These are phyloP conservation scores for Porodaedalea pini DNA, from an alignment of 1,284 basidiomycete genomes.

Conservation along the genomic window DNA sequence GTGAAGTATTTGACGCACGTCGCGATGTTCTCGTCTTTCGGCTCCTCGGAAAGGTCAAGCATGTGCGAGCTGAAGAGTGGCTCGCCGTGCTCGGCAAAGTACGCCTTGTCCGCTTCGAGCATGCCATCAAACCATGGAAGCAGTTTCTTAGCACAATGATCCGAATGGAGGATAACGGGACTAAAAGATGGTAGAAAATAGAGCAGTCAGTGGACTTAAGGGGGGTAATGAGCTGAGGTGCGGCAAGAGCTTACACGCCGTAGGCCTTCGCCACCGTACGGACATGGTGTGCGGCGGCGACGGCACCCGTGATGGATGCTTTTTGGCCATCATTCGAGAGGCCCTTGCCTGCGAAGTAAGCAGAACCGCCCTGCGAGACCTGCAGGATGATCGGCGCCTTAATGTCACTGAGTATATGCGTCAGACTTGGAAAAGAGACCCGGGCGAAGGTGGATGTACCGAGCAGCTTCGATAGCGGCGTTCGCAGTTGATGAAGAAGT, in stretches of 20 bases:
- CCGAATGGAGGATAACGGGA: constrained; percentile 97
- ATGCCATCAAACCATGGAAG: constrained; percentile 99
- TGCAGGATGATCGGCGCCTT: constrained; percentile 98
- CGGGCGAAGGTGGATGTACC: constrained; percentile 39
- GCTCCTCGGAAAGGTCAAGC: constrained; percentile 98
- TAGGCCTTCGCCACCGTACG: constrained; percentile 86
- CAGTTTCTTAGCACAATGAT: constrained; percentile 99
- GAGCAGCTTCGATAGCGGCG: constrained; percentile 85
- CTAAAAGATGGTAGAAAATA: constrained; percentile 35
- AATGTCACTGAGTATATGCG: constrained; percentile 54
- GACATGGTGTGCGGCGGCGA: constrained; percentile 92
- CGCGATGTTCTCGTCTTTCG: constrained; percentile 96
- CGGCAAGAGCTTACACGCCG: constrained; percentile 64
- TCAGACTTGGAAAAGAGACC: constrained; percentile 1
- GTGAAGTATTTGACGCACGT: constrained; percentile 94
- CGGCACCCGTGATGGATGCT: constrained; percentile 91
- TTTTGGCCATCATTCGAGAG: constrained; percentile 94
- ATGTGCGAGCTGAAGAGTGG: constrained; percentile 99
- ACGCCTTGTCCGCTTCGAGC: constrained; percentile 94
- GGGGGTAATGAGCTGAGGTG: neutral
- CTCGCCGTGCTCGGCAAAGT: constrained; percentile 87
- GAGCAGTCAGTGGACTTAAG: neutral
- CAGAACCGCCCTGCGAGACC: constrained; percentile 94
- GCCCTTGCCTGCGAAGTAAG: constrained; percentile 97
- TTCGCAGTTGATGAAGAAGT: constrained; percentile 87